phyloP scores from a whole-genome alignment of 2,329 filamentous ascomycete genomes.

The Teratosphaeria nubilosa region DNA sequence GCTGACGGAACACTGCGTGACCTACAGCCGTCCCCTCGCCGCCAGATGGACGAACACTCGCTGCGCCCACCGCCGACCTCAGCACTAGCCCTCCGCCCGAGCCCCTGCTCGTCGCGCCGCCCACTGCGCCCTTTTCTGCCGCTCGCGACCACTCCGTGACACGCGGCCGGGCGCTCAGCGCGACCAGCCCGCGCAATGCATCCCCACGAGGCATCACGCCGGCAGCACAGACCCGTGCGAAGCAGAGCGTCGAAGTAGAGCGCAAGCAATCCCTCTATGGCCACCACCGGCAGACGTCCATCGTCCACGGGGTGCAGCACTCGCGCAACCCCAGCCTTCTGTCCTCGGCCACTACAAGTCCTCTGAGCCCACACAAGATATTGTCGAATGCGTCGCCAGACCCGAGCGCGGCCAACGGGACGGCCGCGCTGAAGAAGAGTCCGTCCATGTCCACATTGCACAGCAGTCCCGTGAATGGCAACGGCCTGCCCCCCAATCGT shows the following conservation, averaged over 20 bases:
- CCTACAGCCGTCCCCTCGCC: slow-evolving; percentile 19
- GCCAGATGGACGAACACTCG: slow-evolving; percentile 14
- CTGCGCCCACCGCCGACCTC: slow-evolving; percentile 10
- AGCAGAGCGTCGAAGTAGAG: slow-evolving; percentile 31
- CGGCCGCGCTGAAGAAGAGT: slow-evolving; percentile 19
- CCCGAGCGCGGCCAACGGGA: slow-evolving; percentile 5
- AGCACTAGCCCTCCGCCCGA: slow-evolving; percentile 23
- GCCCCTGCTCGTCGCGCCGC: slow-evolving; percentile 22
- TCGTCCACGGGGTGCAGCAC: slow-evolving; percentile 93
- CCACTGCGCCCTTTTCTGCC: slow-evolving; percentile 14
- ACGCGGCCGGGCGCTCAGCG: slow-evolving; percentile 37
- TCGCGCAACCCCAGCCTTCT: slow-evolving; percentile 78
- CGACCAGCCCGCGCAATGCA: slow-evolving; percentile 30
- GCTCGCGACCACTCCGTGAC: slow-evolving; percentile 34
- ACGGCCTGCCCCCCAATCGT: slow-evolving; percentile 12
- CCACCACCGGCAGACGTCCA: slow-evolving; percentile 92
- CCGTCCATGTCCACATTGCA: slow-evolving; percentile 23
- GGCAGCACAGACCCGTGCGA: slow-evolving; percentile 29
- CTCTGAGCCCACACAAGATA: slow-evolving; percentile 79
- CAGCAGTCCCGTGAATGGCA: slow-evolving; percentile 11
- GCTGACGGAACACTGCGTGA: slow-evolving; percentile 16
- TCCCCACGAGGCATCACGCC: slow-evolving; percentile 36
- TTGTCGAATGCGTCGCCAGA: slow-evolving; percentile 34
- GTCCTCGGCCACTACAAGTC: slow-evolving; percentile 62
- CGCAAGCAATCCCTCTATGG: slow-evolving; percentile 54